Base-by-base conservation (phyloP, 108 stramenopile genomes). In the Cylindrotheca closterium region DNA sequence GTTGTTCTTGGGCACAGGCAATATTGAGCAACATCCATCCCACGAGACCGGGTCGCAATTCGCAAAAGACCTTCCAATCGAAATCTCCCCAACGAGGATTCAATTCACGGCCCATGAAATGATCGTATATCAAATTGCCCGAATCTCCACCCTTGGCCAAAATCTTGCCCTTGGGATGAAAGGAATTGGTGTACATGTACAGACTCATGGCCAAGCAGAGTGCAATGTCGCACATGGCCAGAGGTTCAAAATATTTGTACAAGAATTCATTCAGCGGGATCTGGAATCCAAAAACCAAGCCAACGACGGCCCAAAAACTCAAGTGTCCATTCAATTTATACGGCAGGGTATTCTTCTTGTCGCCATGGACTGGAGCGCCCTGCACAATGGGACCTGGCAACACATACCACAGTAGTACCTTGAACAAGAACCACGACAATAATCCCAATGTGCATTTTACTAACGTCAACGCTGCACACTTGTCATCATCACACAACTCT, bases 61-160 rank as follows among this genome's bases (percentile, higher is more conserved):
- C 98, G 68, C 96, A 97, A 75, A 98, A 99, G 51, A 83, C 88
- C 68, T 99, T 99, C 83, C 96, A 90, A 70, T 99, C 98, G 64
- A 98, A 91, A 22, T 71, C 56, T 0, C 26, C 29, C 12, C 65
- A 46, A 25, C 98, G 88, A 24, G 98, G 98, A 86, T 99, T 99
- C 5, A 99, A 80, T 74, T 98, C 97, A 18, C 98, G 82, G 17
- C 98, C 98, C 62, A 98, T 96, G 71, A 88, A 99, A 71, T 93
- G 97, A 80, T 99, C 96, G 62, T 99, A 98, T 19, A 84, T 4
- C 24, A 62, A 56, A 70, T 77, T 91, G 51, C 94, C 91, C 19
- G 89, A 93, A 65, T 94, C 68, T 0, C 96, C 96, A 0, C 84
- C 90, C 21, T 78, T 73, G 34, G 96, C 95, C 58, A 98, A 72